Base-by-base conservation (phyloP, 768 basidiomycete species). In the Floccularia luteovirens region DNA sequence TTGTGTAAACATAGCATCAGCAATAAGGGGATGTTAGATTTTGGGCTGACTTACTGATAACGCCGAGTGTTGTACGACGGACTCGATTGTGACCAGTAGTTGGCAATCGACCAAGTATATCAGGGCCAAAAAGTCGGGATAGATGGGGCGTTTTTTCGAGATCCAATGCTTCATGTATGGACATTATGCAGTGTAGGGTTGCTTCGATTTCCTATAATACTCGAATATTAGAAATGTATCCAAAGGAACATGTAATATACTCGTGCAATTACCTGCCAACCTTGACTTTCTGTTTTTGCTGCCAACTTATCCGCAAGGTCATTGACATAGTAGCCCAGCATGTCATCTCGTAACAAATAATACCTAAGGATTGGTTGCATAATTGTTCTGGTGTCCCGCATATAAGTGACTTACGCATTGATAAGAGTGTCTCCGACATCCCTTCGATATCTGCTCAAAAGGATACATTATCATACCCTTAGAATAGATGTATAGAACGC, bases 371-470 rank as follows among this genome's bases (percentile, higher is more conserved):
- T 28, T 30, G 7, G 27, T 7, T 12, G 24, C 19, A 14, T 37
- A 7, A 39, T 12, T 17, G 21, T n/a, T 24, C 2, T 30, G 11
- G 19, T 10, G 17, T 17, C 17, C 22, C 24, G 37, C 32, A 23
- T 42, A 17, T 36, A 28, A 36, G 2, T 13, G 14, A 67, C 82
- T 39, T 61, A 90, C 85, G 88, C 87, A 48, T 91, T 92, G 44
- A 91, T 82, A 11, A 92, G 67, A 1, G 86, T 88, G 60, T 92
- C 90, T 0, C 89, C 90, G 19, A 90, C 78, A 43, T 91, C 89
- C 45, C 88, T 64, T 48, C 90, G 78, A 61, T 89, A 91, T 22
- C 86, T 89, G 46, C 7, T 45, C 16, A 21, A 32, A n/a, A n/a
- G 17, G 13, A n/a, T 45, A 16, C 40, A 36, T n/a, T 4, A 31